phyloP scores from a whole-genome alignment of 495 filamentous ascomycete species.

The Penicillium soppii region DNA sequence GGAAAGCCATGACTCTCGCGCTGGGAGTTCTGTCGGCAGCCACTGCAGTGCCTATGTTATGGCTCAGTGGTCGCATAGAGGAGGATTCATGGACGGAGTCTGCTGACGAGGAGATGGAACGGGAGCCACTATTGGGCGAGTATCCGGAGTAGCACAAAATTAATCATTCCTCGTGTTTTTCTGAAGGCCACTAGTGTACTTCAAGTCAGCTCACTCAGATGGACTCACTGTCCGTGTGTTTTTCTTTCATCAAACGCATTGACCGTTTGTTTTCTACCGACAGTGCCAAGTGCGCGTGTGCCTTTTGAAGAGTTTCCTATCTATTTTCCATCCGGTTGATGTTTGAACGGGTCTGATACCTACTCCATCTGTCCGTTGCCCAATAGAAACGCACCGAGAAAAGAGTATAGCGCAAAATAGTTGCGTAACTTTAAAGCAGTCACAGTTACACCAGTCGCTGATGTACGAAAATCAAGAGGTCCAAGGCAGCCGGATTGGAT shows the following conservation, averaged over 20 bases:
- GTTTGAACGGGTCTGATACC: not conserved
- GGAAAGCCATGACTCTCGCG: constrained; percentile 18
- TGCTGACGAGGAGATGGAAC: constrained; percentile 8
- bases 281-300: no score
- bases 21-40: constrained; percentile 20
- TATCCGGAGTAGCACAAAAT: constrained; percentile 1
- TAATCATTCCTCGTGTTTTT: not conserved
- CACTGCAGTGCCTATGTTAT: constrained; percentile 22
- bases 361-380: not conserved
- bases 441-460: constrained; percentile 3
- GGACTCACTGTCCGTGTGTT: not conserved
- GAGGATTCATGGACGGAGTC: constrained; percentile 3
- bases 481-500: constrained; percentile 3
- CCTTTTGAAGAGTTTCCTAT: not conserved
- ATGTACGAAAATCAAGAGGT: not conserved
- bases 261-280: no score
- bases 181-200: not conserved
- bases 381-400: not conserved
- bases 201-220: not conserved
- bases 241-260: not conserved
- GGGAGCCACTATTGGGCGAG: constrained; percentile 7
- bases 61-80: constrained; percentile 9
- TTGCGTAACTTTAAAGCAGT: constrained; percentile 1
- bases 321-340: not conserved
- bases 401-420: not conserved